These are phyloP conservation scores for Fusarium sp. DNA, from an alignment of 2,329 filamentous ascomycete genomes.

Conservation along the genomic window DNA sequence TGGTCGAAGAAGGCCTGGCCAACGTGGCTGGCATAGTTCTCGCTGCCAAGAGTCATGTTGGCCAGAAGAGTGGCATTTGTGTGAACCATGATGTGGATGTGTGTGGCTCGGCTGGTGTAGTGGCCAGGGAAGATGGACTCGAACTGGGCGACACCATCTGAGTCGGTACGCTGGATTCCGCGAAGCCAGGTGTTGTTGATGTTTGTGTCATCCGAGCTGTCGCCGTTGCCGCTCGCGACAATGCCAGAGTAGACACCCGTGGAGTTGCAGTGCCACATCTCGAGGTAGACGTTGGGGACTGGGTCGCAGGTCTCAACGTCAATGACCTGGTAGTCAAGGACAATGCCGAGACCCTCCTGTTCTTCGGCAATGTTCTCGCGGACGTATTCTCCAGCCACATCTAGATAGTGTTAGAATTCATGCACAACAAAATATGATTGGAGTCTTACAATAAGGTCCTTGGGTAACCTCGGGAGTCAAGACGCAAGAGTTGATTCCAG, in stretches of 20 bases:
- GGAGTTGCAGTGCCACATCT: constrained; percentile 58
- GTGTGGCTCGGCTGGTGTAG: constrained; percentile 55
- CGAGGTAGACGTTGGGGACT: constrained; percentile 52
- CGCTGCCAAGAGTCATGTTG: constrained; percentile 49
- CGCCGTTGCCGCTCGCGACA: constrained; percentile 52
- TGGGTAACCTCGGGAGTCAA: constrained; percentile 60
- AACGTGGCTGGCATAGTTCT: constrained; percentile 61
- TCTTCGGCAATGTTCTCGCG: constrained; percentile 52
- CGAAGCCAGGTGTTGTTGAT: constrained; percentile 49
- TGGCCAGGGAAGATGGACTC: constrained; percentile 56
- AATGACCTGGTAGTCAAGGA: constrained; percentile 56
- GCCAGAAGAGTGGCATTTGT: constrained; percentile 46
- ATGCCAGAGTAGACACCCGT: constrained; percentile 58
- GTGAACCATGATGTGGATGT: constrained; percentile 57
- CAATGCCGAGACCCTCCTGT: constrained; percentile 51
- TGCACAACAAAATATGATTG: not conserved
- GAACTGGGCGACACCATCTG: constrained; percentile 55
- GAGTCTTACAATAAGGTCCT: constrained; percentile 53
- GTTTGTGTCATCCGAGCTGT: constrained; percentile 50
- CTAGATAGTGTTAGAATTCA: constrained; percentile 17
- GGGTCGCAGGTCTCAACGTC: constrained; percentile 55
- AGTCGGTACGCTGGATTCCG: constrained; percentile 52
- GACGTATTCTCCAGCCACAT: constrained; percentile 47
- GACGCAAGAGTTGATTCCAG: constrained; percentile 54
- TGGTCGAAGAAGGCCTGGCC: constrained; percentile 72